Percentiles rank a stretch among this genome's conserved stretches.
These are phyloP conservation scores for Mortierella sp. DNA, from an alignment of 371 early-diverging fungal species.

Conservation along the genomic window DNA sequence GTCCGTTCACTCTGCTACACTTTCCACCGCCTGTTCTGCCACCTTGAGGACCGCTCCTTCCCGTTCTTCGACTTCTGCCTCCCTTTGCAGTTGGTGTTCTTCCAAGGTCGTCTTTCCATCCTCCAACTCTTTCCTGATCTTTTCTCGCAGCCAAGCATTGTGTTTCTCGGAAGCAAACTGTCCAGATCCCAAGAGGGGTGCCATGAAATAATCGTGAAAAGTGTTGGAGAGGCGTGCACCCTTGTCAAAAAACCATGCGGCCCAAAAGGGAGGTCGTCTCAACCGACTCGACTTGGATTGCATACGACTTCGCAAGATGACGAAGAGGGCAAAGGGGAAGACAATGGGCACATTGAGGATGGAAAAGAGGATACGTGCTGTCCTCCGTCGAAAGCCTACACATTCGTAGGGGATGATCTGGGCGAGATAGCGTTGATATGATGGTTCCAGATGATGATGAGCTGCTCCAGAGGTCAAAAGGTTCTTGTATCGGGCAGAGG, in stretches of 20 bases:
- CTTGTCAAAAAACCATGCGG: constrained; percentile 28
- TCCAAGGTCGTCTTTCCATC: not conserved
- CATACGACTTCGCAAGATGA: constrained; percentile 15
- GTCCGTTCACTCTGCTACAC: constrained; percentile 32
- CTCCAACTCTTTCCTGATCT: constrained; percentile 15
- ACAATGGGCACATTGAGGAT: constrained; percentile 15
- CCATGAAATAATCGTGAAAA: constrained; percentile 24
- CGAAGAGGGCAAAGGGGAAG: constrained; percentile 8
- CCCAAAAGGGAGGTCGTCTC: constrained; percentile 15
- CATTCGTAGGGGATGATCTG: constrained; percentile 36
- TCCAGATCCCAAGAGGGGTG: constrained; percentile 44
- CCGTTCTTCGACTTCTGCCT: constrained; percentile 12
- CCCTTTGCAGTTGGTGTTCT: constrained; percentile 12
- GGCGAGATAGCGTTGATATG: constrained; percentile 36
- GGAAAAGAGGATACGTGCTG: constrained; percentile 16
- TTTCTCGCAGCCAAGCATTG: constrained; percentile 8
- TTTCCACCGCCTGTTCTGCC: constrained; percentile 26
- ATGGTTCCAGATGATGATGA: constrained; percentile 28
- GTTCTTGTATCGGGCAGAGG: constrained; percentile 36
- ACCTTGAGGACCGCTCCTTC: constrained; percentile 4
- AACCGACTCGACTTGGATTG: constrained; percentile 3
- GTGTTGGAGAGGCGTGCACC: constrained; percentile 1
- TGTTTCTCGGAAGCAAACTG: constrained; percentile 17
- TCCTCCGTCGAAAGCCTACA: constrained; percentile 10
- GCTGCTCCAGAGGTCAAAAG: constrained; percentile 40